These are phyloP conservation scores for Calocybe gangraenosa DNA, from an alignment of 768 basidiomycete species.

Conservation along the genomic window DNA sequence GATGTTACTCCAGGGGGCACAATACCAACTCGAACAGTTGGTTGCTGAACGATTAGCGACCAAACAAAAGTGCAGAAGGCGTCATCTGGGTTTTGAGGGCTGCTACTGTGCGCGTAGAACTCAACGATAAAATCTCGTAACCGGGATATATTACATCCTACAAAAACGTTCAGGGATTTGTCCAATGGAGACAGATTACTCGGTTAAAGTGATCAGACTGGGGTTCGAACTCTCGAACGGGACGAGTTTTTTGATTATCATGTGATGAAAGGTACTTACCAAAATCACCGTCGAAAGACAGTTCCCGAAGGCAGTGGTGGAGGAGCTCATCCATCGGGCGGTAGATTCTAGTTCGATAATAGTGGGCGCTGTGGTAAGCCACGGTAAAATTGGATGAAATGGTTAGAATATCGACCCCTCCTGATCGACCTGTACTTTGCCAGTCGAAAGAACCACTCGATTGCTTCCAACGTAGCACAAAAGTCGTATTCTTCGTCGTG, in stretches of 20 bases:
- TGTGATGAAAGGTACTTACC: conserved; percentile 55
- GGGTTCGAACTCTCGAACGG: conserved; percentile 41
- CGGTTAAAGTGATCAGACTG: conserved; percentile 19
- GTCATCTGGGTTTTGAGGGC: conserved; percentile 61
- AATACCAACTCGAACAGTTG: conserved; percentile 72
- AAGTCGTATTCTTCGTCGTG: too few relatives aligned
- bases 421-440: conserved; percentile 14
- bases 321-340: conserved; percentile 76
- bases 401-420: too few relatives aligned
- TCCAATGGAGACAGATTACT: conserved; percentile 12
- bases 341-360: neutral
- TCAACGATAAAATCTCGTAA: conserved; percentile 64
- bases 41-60: conserved; percentile 72
- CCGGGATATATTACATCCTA: conserved; percentile 75
- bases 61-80: conserved; percentile 77
- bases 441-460: conserved; percentile 9
- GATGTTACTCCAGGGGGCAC: conserved; percentile 54
- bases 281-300: conserved; percentile 87
- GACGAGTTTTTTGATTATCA: conserved; percentile 20
- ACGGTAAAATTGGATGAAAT: too few relatives aligned
- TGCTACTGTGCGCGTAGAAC: conserved; percentile 51
- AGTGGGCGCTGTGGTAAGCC: neutral
- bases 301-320: conserved; percentile 78
- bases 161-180: neutral
- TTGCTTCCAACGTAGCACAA: conserved; percentile 7